Evolutionary conservation across 129 eudicot species (phyloP).

Genomic region (Escallonia rubra): DNA sequence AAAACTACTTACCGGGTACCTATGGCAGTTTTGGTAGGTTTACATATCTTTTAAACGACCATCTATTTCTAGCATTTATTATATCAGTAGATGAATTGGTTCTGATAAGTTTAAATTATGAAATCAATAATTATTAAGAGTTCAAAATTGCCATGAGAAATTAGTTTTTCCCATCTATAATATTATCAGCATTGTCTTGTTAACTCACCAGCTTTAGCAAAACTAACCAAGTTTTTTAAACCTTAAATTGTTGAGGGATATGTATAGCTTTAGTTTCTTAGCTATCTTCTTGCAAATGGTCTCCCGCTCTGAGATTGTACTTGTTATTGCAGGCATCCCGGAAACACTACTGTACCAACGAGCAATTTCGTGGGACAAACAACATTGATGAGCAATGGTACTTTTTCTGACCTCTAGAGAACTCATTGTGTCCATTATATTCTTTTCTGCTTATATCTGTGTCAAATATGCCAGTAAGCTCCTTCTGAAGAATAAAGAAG

Average conservation of each 20-base stretch:
- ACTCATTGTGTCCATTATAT: not conserved
- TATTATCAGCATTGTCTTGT: not conserved
- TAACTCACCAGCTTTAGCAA: not conserved
- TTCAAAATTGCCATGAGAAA: not conserved
- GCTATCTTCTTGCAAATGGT: not conserved
- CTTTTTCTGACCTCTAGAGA: conserved; percentile 5
- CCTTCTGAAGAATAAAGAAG: conserved; percentile 58
- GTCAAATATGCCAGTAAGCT: conserved; percentile 49
- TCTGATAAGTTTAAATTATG: not conserved
- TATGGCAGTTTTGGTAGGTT: conserved; percentile 86
- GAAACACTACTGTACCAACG: conserved; percentile 84
- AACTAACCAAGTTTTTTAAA: not conserved
- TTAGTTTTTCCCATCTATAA: not conserved
- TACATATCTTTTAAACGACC: not conserved
- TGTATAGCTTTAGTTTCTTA: not conserved
- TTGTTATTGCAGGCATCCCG: conserved; percentile 74
- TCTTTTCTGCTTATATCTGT: conserved; percentile 16
- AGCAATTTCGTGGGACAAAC: conserved; percentile 42
- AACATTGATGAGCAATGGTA: conserved; percentile 92
- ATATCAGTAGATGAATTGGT: not conserved
- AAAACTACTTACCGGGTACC: conserved; percentile 83
- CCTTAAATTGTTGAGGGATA: not conserved
- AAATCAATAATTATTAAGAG: not conserved
- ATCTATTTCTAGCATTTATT: not conserved
- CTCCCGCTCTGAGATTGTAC: conserved; percentile 3